Evolutionary conservation across 2,329 filamentous ascomycete genomes (phyloP), one percentile per base, ranked within the genome.

Genomic region (Colletotrichum sp.): DNA sequence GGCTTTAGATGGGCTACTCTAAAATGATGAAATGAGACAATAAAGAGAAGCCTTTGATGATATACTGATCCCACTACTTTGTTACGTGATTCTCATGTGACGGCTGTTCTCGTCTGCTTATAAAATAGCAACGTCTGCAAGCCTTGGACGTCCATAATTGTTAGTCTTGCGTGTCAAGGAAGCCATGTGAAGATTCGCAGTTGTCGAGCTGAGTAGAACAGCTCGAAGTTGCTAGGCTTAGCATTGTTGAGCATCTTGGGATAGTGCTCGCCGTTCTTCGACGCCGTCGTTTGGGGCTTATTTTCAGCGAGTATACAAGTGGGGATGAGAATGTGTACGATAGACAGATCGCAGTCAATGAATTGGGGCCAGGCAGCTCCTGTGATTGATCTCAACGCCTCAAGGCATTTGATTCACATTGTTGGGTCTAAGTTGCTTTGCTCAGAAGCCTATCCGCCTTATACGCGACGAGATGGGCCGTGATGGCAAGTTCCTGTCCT

Each of bases 21-120:
- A 66, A 60, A 60, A 75, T 56, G 73, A 75, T 43, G 69, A 58
- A 66, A 67, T 34, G 73, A 75, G 73, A 58, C 55, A 36, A 34
- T 61, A 64, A 62, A 36, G 52, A 48, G 58, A 61, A 52, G 43
- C 43, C 13, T 52, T 52, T 52, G 43, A 52, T 21, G 43, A 52
- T 21, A 21, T 8, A 21, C n/a, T 52, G 21, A 4, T 32, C 6
- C 21, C 4, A 24, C 5, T 52, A 3, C 55, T 13, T 12, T 8
- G 21, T 18, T 13, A 13, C 43, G n/a, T 52, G n/a, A 21, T 13
- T 24, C n/a, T 52, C 2, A 24, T 15, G 43, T 21, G 43, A 13
- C 10, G 43, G 43, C 10, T 8, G n/a, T 3, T 21, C 6, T 13
- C n/a, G 10, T 7, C 16, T 21, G 0, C 43, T 2, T 21, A 24